These are phyloP conservation scores for Pachysandra terminalis DNA, from an alignment of 164 flowering plant genomes.

Conservation along the genomic window DNA sequence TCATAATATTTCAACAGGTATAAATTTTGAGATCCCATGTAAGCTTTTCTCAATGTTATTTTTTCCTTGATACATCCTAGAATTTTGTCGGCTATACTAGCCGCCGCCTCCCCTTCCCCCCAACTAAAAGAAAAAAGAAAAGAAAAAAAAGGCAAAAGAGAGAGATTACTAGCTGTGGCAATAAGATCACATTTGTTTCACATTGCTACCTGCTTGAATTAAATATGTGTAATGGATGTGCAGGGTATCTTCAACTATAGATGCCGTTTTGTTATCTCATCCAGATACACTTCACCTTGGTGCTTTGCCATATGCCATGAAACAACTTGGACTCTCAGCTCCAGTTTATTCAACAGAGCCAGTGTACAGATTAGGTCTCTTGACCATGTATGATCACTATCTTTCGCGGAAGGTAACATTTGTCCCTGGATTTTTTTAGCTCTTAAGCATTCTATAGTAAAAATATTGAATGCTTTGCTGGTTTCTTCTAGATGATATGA, in stretches of 20 bases:
- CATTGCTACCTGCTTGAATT: neutral
- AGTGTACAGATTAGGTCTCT: slow-evolving; percentile 77
- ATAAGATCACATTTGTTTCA: neutral
- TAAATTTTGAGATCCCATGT: no score
- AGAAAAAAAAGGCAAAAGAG: neutral
- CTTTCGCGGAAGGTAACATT: slow-evolving; percentile 70
- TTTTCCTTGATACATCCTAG: neutral
- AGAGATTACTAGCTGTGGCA: neutral
- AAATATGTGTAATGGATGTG: slow-evolving; percentile 1
- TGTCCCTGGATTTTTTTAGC: no score
- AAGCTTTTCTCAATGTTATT: no score
- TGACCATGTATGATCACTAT: slow-evolving; percentile 93
- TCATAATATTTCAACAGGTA: no score
- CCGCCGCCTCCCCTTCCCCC: no score
- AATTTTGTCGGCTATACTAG: no score
- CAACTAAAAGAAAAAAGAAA: neutral
- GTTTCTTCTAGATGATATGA: neutral
- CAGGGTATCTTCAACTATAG: slow-evolving; percentile 79
- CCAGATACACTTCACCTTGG: slow-evolving; percentile 92
- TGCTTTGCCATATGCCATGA: slow-evolving; percentile 91
- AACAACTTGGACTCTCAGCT: slow-evolving; percentile 79
- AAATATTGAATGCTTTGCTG: neutral
- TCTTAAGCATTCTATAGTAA: neutral
- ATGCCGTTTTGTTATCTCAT: slow-evolving; percentile 86
- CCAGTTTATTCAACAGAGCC: slow-evolving; percentile 92